A percentile compares a stretch with the other conserved stretches of the same genome.
Conservation (phyloP, 129 eudicot genomes). For the Flaveria robusta region DNA sequence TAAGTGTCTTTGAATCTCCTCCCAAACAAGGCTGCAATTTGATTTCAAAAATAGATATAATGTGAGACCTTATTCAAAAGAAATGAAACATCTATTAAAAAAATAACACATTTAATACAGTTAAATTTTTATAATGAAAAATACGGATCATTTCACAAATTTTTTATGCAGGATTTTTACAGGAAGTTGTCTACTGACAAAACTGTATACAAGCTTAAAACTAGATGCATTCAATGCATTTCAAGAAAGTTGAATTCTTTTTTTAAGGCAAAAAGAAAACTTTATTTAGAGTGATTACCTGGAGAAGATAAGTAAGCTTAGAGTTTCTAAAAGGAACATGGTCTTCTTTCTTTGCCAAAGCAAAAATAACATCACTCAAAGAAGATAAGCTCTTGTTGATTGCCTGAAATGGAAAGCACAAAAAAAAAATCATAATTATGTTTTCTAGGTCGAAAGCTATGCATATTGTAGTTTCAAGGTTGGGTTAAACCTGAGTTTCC, state of each 20-base stretch:
- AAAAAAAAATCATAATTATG: not conserved
- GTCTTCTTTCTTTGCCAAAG: conserved; percentile 65
- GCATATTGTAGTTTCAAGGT: not conserved
- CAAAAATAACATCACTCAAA: conserved; percentile 65
- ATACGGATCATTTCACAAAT: not conserved
- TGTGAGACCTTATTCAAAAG: not conserved
- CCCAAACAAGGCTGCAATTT: conserved; percentile 64
- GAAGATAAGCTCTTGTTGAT: conserved; percentile 67
- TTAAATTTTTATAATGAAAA: not conserved
- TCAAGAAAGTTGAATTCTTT: not conserved
- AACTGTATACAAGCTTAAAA: no score
- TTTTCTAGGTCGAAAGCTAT: not conserved
- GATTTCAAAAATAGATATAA: not conserved
- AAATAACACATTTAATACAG: not conserved
- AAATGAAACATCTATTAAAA: not conserved
- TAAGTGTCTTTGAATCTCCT: conserved; percentile 65
- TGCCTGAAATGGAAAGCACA: conserved; percentile 38
- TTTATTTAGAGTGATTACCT: conserved; percentile 32
- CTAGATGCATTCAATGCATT: not conserved
- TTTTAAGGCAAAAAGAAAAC: not conserved
- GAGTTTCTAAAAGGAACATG: conserved; percentile 72
- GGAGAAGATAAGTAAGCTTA: conserved; percentile 69
- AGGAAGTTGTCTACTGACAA: not conserved
- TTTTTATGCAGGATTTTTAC: not conserved
- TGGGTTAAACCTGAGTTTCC: conserved; percentile 58